Conservation (phyloP, 2,329 filamentous ascomycete genomes). For the Waltergamsia citrina region DNA sequence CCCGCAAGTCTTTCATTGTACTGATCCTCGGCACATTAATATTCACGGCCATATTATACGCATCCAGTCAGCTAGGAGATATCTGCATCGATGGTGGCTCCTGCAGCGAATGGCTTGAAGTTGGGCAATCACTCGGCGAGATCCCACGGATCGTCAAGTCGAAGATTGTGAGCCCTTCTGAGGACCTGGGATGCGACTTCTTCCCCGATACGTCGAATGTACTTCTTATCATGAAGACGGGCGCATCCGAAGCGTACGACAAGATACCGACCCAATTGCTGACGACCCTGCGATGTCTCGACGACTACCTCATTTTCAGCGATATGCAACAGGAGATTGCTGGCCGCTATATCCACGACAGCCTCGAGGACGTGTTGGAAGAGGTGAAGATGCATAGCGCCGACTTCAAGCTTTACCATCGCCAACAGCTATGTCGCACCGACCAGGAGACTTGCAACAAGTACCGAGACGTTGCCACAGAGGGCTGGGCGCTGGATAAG, state of each 20-base stretch:
- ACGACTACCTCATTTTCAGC: constrained; percentile 21
- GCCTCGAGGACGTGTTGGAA: constrained; percentile 31
- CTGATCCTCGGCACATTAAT: background rate
- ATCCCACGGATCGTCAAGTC: no score
- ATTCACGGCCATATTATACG: no score
- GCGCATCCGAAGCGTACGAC: constrained; percentile 41
- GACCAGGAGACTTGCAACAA: constrained; percentile 34
- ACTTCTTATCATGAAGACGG: constrained; percentile 46
- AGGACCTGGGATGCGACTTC: no score
- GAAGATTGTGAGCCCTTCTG: no score
- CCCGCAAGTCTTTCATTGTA: no score
- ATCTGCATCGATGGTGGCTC: background rate
- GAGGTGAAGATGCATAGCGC: constrained; percentile 31
- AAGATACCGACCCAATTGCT: constrained; percentile 44
- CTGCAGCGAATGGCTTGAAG: background rate
- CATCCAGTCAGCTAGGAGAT: background rate
- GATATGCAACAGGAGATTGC: constrained; percentile 29
- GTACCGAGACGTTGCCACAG: constrained; percentile 15
- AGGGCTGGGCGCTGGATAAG: constrained; percentile 48
- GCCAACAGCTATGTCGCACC: constrained; percentile 32
- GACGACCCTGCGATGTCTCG: constrained; percentile 38
- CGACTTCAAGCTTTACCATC: constrained; percentile 41
- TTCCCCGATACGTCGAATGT: constrained; percentile 36
- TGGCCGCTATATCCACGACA: constrained; percentile 33
- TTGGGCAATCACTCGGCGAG: background rate